Base-by-base conservation (phyloP, 2,329 filamentous ascomycete species). In the Fusarium pilosicola region DNA sequence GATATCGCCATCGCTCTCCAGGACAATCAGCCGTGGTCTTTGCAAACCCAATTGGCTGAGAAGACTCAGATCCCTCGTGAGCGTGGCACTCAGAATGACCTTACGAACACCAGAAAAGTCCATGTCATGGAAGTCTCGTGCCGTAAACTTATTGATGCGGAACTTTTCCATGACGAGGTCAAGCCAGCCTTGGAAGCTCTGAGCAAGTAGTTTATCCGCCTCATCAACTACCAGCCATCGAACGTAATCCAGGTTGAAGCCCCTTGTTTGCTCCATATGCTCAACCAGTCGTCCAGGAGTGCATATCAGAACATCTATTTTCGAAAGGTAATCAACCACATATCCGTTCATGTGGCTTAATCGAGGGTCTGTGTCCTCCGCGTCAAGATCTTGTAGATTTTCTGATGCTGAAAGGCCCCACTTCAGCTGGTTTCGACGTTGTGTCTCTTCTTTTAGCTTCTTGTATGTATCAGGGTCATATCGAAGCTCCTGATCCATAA, bases 151-250 rank as follows among this genome's bases (percentile, higher is more conserved):
- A 6, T 81, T 80, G 4, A 80, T 81, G 42, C 86, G 86, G 70
- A 94, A 85, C 49, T 85, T 84, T 22, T 91, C 88, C 79, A 94
- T 91, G 12, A 96, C 89, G 1, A 92, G 84, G 45, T 91, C 89
- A 7, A 97, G 86, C 95, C 95, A 98, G 77, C 96, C 93, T 80
- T 98, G 95, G 81, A 96, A 98, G 78, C 93, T 95, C 81, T 98
- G 94, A 48, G 95, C 93, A 11, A 98, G 88, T 18, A 98, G 85
- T 79, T 96, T 94, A 81, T 98, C 96, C 17, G 96, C 96, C 83
- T 98, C 96, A 77, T 98, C 96, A 51, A 98, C 93, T 6, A 98
- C 90, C 1, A 98, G 86, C 95, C 95, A 98, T 69, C 93, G 90
- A 9, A 98, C 86, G 79, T 93, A 88, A 64, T 93, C 89, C 28